Base-by-base conservation (phyloP, 495 filamentous ascomycete species). In the Neurospora hispaniola region DNA sequence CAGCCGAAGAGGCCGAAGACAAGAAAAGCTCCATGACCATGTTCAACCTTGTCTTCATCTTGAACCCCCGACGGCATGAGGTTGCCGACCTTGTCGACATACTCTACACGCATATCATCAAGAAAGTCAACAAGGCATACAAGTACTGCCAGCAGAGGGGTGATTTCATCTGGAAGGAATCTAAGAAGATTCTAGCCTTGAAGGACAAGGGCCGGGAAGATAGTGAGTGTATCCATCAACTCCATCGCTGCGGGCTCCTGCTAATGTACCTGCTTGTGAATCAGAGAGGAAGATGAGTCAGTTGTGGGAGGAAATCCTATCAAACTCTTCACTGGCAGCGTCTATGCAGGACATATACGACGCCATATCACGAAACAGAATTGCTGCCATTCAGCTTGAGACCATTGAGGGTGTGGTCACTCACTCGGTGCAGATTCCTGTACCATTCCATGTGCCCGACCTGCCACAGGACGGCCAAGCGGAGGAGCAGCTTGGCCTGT, bases 1-100 rank as follows among this genome's bases (percentile, higher is more conserved):
- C 79, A 3, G 74, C 75, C 46, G 78, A 85, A 7, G 87, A 88
- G 71, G 79, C 79, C 38, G 84, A 89, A 73, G 88, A 90, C 76
- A 86, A 86, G 77, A 84, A 81, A 75, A 83, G 81, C 69, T 83
- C 82, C 59, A 94, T 99, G 92, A 94, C 89, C 31, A 97, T 98
- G 94, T 99, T 99, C 80, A 94, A 98, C 82, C 88, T 98, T 42
- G 93, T 97, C 16, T 98, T 98, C 81, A 92, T 97, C 42, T 82
- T 97, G 69, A 90, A 92, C 77, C 91, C 93, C 4, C 91, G 92
- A 44, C 86, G 90, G 69, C 82, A 92, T 54, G 93, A 96, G 79
- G 90, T 90, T 76, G 90, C 91, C 68, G 83, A 90, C 69, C 85
- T 93, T 27, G 86, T 94, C 68, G 87, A 89, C 71, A 90, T 95